Base-by-base conservation (phyloP, 768 basidiomycete genomes). In the Trametes villosa region DNA sequence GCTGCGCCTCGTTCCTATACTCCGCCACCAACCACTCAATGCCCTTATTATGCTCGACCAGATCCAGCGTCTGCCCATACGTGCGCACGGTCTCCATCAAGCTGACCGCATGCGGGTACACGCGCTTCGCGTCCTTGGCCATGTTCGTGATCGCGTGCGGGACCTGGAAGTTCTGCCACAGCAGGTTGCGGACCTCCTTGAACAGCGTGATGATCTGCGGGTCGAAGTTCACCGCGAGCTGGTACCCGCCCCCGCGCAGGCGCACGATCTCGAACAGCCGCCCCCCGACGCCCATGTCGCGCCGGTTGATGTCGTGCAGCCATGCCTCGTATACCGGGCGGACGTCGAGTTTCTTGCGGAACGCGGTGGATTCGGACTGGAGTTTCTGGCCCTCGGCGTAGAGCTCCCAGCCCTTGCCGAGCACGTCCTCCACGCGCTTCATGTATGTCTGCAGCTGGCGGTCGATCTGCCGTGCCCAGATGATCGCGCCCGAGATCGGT, bases 331-430 rank as follows among this genome's bases (percentile, higher is more conserved):
- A 98, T 12, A 99, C 90, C 0, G 94, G 92, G 11, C 88, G 83
- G 0, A 96, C 97, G 71, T 98, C 95, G 48, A 98, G 88, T 76
- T 98, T 99, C 75, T 92, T 92, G 46, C 94, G 87, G 84, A 99
- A 99, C 0, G 94, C 91, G 4, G 85, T 78, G 46, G 86, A 89
- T 74, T 98, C 97, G 29, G 89, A 88, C 68, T 98, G 94, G 1
- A 99, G 88, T 68, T 95, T 96, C 75, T 98, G 95, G 7, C 97
- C 97, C 69, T 99, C 97, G n/a, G 96, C 96, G 67, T 99, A 98
- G 60, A 94, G 86, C 70, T 98, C 96, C 96, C 97, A 99, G 8
- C 94, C 96, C 74, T 94, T 96, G 6, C 96, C 92, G 9, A 99
- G 86, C 2, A 99, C 97, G 72, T 98, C 96, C 70, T 98, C 97